Base-by-base conservation (phyloP, 352 stramenopile genomes). In the Phytophthora colocasiae region DNA sequence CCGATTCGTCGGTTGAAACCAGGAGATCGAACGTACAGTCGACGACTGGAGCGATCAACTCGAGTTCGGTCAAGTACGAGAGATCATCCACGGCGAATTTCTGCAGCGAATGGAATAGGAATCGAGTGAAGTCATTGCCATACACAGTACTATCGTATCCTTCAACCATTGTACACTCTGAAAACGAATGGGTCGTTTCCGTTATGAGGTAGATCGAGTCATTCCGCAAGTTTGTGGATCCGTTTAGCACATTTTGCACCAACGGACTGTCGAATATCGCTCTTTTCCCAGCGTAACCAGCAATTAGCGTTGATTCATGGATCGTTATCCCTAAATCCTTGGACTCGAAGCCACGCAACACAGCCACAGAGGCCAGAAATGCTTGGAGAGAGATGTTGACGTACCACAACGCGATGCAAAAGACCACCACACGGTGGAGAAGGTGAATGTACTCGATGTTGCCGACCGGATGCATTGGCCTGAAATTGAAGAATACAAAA, bases 171-270 rank as follows among this genome's bases (percentile, higher is more conserved):
- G 45, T 51, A 19, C 64, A 72, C 11, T 59, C 17, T 8, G 27
- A 19, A 12, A 53, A 58, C 24, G 57, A 82, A 17, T 48, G 45
- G 1, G 41, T 46, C 4, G 24, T 58, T 2, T 40, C 24, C 8
- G 29, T 59, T 45, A 77, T 49, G 26, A 81, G 47, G 43, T 60
- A 86, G 11, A 83, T 12, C 34, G 73, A 73, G 36, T 66, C 70
- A 14, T 64, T 57, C 0, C 68, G 63, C 9, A 48, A 53, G 4
- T 52, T 40, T 4, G 71, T 81, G n/a, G 39, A 53, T 19, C 64
- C 56, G 19, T 34, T 22, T 9, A 72, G 44, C 3, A 71, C 24
- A 9, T 65, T 27, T 27, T 69, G 36, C 11, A 83, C 38, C 9
- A 82, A 43, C 9, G 49, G 56, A 15, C 66, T 75, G 1, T 78